These are phyloP conservation scores for Erodium chrysanthum DNA, from an alignment of 441 rosid genomes.

Conservation along the genomic window DNA sequence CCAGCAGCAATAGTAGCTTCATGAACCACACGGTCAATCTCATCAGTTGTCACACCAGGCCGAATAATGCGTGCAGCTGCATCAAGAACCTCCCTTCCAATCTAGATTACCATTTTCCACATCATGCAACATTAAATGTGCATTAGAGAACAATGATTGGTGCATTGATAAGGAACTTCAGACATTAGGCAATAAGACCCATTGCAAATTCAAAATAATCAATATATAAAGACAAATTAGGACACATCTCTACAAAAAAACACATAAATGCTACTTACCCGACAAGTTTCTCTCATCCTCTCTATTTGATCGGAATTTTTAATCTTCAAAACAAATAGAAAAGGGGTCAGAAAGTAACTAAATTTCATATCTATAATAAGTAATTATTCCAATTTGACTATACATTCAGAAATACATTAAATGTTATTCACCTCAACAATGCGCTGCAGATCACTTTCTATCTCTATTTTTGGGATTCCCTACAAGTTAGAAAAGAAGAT, in stretches of 20 bases:
- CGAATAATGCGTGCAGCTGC: constrained; percentile 65
- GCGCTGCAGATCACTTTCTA: constrained; percentile 70
- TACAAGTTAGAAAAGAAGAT: constrained; percentile 20
- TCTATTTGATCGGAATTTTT: constrained; percentile 71
- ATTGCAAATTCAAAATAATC: not conserved
- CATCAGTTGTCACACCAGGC: constrained; percentile 91
- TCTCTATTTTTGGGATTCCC: constrained; percentile 85
- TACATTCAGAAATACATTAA: not conserved
- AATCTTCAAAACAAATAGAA: constrained; percentile 38
- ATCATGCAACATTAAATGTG: not conserved
- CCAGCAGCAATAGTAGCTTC: constrained; percentile 83
- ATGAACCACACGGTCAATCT: constrained; percentile 84
- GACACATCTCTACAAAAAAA: not conserved
- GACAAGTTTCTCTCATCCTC: constrained; percentile 84
- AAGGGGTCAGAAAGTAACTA: constrained; percentile 11
- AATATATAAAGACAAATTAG: constrained; percentile 2
- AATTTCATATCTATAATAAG: not conserved
- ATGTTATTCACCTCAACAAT: constrained; percentile 57
- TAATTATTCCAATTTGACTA: not conserved
- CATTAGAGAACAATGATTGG: not conserved
- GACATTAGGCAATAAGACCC: not conserved
- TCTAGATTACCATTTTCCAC: constrained; percentile 30
- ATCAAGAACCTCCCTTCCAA: constrained; percentile 83
- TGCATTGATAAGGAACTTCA: not conserved
- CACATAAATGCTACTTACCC: constrained; percentile 34